phyloP scores from a whole-genome alignment of 768 basidiomycete species.

The Amanita thiersii region DNA sequence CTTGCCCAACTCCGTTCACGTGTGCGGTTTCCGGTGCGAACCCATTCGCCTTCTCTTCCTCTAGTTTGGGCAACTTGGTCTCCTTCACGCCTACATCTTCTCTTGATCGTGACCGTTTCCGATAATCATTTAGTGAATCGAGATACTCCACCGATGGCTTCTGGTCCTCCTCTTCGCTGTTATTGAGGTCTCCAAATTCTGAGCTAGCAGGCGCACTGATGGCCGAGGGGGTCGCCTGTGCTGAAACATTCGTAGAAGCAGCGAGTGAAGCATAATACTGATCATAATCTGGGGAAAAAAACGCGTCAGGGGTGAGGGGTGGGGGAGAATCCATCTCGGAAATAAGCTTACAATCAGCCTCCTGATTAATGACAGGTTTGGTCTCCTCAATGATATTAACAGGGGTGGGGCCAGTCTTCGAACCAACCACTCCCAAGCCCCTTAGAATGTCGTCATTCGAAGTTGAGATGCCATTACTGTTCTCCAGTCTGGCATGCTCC shows the following conservation, averaged over 20 bases:
- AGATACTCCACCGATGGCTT: slow-evolving; percentile 62
- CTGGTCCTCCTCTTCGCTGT: slow-evolving; percentile 61
- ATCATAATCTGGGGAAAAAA: slow-evolving; percentile 51
- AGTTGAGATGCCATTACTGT: slow-evolving; percentile 20
- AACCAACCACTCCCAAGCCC: slow-evolving; percentile 54
- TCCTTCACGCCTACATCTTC: slow-evolving; percentile 48
- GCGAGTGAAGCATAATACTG: slow-evolving; percentile 77
- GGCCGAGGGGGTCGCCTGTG: slow-evolving; percentile 54
- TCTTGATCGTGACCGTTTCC: slow-evolving; percentile 63
- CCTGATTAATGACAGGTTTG: slow-evolving; percentile 41
- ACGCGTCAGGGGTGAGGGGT: not conserved
- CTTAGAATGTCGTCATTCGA: slow-evolving; percentile 69
- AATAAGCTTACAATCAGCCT: slow-evolving; percentile 54
- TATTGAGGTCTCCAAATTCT: slow-evolving; percentile 41
- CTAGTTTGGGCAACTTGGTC: slow-evolving; percentile 30
- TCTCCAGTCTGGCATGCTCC: slow-evolving; percentile 52
- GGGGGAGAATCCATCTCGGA: not conserved
- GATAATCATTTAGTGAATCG: slow-evolving; percentile 62
- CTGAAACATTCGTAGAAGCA: slow-evolving; percentile 45
- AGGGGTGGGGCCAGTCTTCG: slow-evolving; percentile 13
- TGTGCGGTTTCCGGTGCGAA: slow-evolving; percentile 12
- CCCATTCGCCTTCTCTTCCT: slow-evolving; percentile 20
- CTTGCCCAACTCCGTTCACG: slow-evolving; percentile 13
- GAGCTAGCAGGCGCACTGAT: slow-evolving; percentile 35
- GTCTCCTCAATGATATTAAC: slow-evolving; percentile 20